Conservation (phyloP, 2,329 filamentous ascomycete species). For the Golovinomyces cichoracearum region DNA sequence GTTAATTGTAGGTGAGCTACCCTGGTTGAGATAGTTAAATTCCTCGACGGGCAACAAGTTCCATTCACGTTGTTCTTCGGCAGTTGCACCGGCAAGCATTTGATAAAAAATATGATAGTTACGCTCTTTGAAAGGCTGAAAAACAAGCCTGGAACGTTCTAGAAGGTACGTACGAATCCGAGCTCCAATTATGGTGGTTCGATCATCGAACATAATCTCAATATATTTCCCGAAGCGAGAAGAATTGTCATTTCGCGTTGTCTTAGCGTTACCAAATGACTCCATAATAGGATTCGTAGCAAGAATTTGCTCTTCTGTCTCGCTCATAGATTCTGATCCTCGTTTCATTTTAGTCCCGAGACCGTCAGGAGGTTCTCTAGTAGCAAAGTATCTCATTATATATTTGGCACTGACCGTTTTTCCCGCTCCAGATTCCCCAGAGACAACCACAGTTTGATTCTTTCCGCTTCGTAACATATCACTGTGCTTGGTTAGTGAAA, state of each 20-base stretch:
- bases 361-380: slow-evolving; percentile 76
- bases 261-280: slow-evolving; percentile 97
- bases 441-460: slow-evolving; percentile 98
- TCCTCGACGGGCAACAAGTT: slow-evolving; percentile 61
- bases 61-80: slow-evolving; percentile 56
- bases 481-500: slow-evolving; percentile 25
- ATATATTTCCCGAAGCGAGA: slow-evolving; percentile 99
- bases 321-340: slow-evolving; percentile 64
- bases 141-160: slow-evolving; percentile 84
- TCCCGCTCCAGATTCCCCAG: slow-evolving; percentile 90
- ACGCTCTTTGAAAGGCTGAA: slow-evolving; percentile 87
- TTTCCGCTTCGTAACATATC: slow-evolving; percentile 91
- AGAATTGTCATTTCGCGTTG: slow-evolving; percentile 97
- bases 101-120: slow-evolving; percentile 99
- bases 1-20: slow-evolving; percentile 69
- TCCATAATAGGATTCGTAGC: slow-evolving; percentile 99
- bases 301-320: slow-evolving; percentile 94
- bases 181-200: slow-evolving; percentile 88
- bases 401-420: slow-evolving; percentile 99
- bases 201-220: slow-evolving; percentile 94
- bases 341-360: slow-evolving; percentile 46
- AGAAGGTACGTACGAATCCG: slow-evolving; percentile 91
- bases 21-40: slow-evolving; percentile 91
- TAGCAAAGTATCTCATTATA: slow-evolving; percentile 99
- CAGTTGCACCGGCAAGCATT: slow-evolving; percentile 71